Conservation (phyloP, 768 basidiomycete species). For the Cubamyces lactineus region DNA sequence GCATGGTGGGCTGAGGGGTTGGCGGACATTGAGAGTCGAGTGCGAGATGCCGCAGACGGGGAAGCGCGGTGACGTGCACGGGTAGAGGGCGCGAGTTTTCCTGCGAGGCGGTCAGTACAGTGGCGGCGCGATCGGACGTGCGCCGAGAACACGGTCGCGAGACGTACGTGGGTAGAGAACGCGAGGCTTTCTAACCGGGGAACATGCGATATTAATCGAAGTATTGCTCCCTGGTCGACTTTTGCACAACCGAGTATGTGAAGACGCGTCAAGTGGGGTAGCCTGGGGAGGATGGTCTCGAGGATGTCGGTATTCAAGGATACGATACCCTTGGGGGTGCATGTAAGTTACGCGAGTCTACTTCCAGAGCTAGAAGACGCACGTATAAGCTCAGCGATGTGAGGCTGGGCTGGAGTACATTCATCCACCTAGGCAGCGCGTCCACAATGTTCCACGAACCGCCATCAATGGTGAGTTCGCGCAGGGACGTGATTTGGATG, state of each 20-base stretch:
- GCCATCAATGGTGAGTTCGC: constrained; percentile 54
- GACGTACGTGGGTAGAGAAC: constrained; percentile 58
- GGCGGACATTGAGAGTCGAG: constrained; percentile 50
- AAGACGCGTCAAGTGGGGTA: constrained; percentile 58
- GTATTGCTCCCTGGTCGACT: constrained; percentile 53
- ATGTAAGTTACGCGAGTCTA: neutral
- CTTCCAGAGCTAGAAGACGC: constrained; percentile 30
- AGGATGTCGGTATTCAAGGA: constrained; percentile 58
- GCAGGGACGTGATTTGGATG: constrained; percentile 42
- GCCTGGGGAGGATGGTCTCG: constrained; percentile 46
- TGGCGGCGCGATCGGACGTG: constrained; percentile 7
- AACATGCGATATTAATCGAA: constrained; percentile 49
- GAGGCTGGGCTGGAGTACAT: constrained; percentile 46
- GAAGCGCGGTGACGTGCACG: constrained; percentile 37
- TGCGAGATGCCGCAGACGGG: constrained; percentile 52
- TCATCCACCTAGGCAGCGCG: constrained; percentile 59
- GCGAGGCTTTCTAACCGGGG: constrained; percentile 64
- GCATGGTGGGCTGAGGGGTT: constrained; percentile 26
- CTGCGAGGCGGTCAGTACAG: constrained; percentile 27
- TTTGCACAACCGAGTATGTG: constrained; percentile 65
- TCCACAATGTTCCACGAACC: constrained; percentile 68
- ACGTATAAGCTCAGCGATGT: constrained; percentile 63
- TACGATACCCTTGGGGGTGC: constrained; percentile 49
- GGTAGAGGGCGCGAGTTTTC: constrained; percentile 38
- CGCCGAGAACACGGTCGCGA: constrained; percentile 7